Evolutionary conservation across 1,139 yeast species (phyloP), one percentile per base, ranked within the genome.

Genomic region (Pichia cactophila): DNA sequence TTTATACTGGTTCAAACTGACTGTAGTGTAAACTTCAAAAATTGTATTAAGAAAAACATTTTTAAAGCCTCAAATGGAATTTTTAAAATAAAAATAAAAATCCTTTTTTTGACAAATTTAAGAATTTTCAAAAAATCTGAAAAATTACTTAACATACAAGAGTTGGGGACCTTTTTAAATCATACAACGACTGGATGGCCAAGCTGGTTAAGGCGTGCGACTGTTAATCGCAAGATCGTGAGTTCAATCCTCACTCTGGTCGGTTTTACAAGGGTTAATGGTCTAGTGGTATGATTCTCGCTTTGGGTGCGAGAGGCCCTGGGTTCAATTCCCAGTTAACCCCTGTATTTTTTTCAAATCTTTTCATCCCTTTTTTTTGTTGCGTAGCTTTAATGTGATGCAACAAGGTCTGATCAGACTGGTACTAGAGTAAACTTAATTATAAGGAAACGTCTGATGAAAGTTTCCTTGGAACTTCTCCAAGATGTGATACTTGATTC

Each of bases 211-310:
- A 46, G 49, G 49, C 49, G 46, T 46, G 49, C 49, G 49, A 46
- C 49, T 46, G 49, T 46, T 46, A 46, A 46, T 46, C 49, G 49
- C 49, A 46, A 46, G 49, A 46, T 46, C 49, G 49, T 43, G 49
- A 46, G 49, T 46, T 46, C 49, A 46, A 46, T 29, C 49, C 49
- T 46, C 49, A 43, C 49, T 40, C 49, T 46, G 49, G 49, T 46
- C 49, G 49, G 14, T 41, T 41, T 29, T 41, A 8, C 26, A 14
- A 6, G 50, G 50, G 50, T 47, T 35, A 47, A 52, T 53, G 56
- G 56, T 53, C 56, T 54, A 72, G 74, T 71, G 76, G 76, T 71
- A 71, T 71, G 75, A 71, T 71, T 71, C 75, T 69, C 71, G 74
- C 73, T 71, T 71, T 71, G 75, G 74, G 73, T 63, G 67, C 66